Percentiles rank a stretch among this genome's conserved stretches.
These are phyloP conservation scores for Colletotrichum euphorbiae DNA, from an alignment of 2,329 filamentous ascomycete genomes.

Conservation along the genomic window DNA sequence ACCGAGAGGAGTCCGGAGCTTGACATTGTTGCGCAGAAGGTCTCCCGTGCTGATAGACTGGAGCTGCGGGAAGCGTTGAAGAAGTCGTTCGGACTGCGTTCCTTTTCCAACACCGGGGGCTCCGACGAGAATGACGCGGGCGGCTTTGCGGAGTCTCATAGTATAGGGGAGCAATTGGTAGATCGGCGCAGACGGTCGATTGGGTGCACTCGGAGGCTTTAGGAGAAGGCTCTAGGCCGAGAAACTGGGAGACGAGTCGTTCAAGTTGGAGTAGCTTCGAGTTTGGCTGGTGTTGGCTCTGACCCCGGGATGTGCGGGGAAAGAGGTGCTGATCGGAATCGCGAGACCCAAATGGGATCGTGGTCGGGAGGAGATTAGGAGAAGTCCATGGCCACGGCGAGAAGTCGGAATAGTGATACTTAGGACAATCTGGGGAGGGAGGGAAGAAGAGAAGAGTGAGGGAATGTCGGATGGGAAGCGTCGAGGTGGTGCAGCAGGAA, in stretches of 20 bases:
- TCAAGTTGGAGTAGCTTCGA: conserved; percentile 21
- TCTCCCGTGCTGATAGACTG: conserved; percentile 95
- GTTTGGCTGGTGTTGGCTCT: conserved; percentile 34
- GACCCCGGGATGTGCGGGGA: conserved; percentile 33
- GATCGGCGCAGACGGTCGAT: conserved; percentile 22
- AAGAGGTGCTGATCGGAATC: conserved; percentile 36
- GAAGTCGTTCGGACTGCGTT: conserved; percentile 90
- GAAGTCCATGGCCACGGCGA: conserved; percentile 29
- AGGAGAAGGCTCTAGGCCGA: background rate
- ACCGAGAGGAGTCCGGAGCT: conserved; percentile 88
- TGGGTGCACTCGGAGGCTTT: conserved; percentile 21
- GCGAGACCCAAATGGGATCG: conserved; percentile 36
- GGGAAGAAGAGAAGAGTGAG: conserved; percentile 1
- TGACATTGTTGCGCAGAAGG: conserved; percentile 91
- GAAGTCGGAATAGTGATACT: conserved; percentile 15
- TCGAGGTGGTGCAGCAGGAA: conserved; percentile 29
- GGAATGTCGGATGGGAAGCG: conserved; percentile 1
- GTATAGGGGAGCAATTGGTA: conserved; percentile 29
- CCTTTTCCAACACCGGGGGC: conserved; percentile 98
- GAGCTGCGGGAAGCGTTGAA: conserved; percentile 87
- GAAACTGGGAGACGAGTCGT: conserved; percentile 9
- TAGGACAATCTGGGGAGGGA: conserved; percentile 14
- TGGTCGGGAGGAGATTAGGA: conserved; percentile 30
- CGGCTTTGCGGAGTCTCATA: conserved; percentile 81
- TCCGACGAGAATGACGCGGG: conserved; percentile 93